Evolutionary conservation across 345 rosid species (phyloP), one percentile per base, ranked within the genome.

Genomic region (Chamaenerion angustifolium): DNA sequence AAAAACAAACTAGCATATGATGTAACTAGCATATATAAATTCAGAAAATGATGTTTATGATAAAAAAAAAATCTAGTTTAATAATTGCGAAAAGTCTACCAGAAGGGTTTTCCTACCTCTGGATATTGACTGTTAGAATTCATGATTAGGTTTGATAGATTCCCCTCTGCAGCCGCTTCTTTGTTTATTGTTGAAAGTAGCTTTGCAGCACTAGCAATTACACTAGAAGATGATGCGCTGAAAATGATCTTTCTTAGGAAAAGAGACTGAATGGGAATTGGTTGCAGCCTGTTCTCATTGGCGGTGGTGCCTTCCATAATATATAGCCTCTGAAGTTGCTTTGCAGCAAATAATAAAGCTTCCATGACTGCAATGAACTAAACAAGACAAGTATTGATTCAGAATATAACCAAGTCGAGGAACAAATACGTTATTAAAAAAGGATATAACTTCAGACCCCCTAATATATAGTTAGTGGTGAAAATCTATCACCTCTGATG

Each of bases 321-420:
- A 48, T 69, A 57, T 71, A 86, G 81, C 43, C 54, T 75, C 76
- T 71, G 76, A 68, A 90, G 79, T 64, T 76, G 86, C 57, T 83
- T 81, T 41, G 86, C 94, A 62, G 92, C 77, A 64, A 51, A 66
- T 61, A 86, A 63, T 62, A 81, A 73, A 58, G 88, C 79, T 75
- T 83, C 80, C 60, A 90, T 72, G 67, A 90, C 96, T 71, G 82
- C 81, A 55, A 83, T 76, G 60, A 90, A 90, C 98, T 90, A 75
- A 43, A 76, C 54, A 63, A 54, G 40, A n/a, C 42, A 62, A 55
- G 58, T 57, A 61, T 64, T 69, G 43, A 63, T 59, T 67, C 67
- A 63, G 65, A 60, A 64, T 46, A 35, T 16, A n/a, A 35, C 67
- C 44, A 53, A 56, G 63, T 27, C 63, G 59, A 27, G 25, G 21